Base-by-base conservation (phyloP, 495 filamentous ascomycete genomes). In the Aspergillus leporis region DNA sequence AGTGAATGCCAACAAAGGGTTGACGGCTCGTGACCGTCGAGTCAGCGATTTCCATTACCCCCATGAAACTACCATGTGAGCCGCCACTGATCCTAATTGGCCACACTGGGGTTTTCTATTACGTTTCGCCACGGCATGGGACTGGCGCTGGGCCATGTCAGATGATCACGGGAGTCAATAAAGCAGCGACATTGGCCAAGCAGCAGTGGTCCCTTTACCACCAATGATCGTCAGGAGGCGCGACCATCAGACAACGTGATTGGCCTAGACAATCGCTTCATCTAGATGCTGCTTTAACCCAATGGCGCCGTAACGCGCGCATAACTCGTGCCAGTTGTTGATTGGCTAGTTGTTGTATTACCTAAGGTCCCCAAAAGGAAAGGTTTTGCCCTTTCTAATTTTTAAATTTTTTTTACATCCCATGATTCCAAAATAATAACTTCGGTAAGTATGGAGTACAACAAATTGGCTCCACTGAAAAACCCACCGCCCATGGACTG, bases 51-150 rank as follows among this genome's bases (percentile, higher is more conserved):
- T 70, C 58, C 64, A 73, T 73, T 73, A 73, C 68, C 64, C 70
- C 63, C 70, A 70, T 56, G 58, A 70, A 72, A 72, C 60, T 58
- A 32, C 53, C 47, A 32, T 58, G 53, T 56, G 54, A 45, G 32
- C 31, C 45, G 10, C 36, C 31, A 32, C 18, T 5, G 22, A 18
- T 34, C 46, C 32, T 69, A n/a, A 75, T 73, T 77, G 71, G 74
- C 50, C 40, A n/a, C 9, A 2, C 3, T 3, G 4, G 23, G 48
- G 58, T 61, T 78, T 78, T 76, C 69, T 74, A 62, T 78, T 78
- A 76, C 75, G 74, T 78, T 63, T 68, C 52, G 61, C 57, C 59
- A 61, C 62, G 45, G 30, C 56, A 48, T 41, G 56, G 58, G 14
- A 23, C 59, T 21, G 55, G 61, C 50, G 52, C 36, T n/a, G n/a